phyloP scores from a whole-genome alignment of 139 green algal genomes.

The Closterium sp. region DNA sequence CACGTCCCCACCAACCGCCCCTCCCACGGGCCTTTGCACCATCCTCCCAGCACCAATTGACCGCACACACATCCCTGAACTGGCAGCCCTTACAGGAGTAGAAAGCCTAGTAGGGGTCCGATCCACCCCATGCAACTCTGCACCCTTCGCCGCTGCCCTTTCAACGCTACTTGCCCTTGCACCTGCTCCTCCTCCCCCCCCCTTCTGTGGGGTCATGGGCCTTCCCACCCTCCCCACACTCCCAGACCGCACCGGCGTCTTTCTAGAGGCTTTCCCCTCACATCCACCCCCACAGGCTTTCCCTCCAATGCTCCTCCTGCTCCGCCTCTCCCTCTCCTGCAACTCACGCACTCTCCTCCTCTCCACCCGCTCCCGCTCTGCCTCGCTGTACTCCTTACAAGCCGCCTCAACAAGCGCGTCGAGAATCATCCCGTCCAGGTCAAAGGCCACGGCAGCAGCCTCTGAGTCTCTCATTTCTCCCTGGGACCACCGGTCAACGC shows the following conservation, averaged over 20 bases:
- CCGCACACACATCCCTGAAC: background rate
- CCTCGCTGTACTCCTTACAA: conserved; percentile 5
- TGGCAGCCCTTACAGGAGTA: background rate
- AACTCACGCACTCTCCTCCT: background rate
- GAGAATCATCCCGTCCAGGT: conserved; percentile 8
- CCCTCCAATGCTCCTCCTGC: background rate
- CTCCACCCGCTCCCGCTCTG: background rate
- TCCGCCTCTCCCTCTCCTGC: background rate
- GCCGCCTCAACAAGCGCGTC: conserved; percentile 7
- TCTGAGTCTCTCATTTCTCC: conserved; percentile 5
- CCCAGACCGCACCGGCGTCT: background rate
- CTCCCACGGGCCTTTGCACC: background rate
- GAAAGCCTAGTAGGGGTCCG: background rate
- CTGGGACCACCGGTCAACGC: conserved; percentile 15
- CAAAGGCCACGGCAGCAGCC: conserved; percentile 4
- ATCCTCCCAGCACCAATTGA: background rate
- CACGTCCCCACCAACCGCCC: background rate
- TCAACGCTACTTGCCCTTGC: background rate
- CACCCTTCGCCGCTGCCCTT: background rate
- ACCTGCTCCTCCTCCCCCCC: background rate
- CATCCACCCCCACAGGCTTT: background rate
- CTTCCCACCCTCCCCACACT: background rate
- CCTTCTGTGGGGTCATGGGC: background rate
- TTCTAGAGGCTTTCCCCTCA: background rate
- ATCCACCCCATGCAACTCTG: background rate